Evolutionary conservation across 2,329 filamentous ascomycete species (phyloP).

Genomic region (Penicillium sp.): DNA sequence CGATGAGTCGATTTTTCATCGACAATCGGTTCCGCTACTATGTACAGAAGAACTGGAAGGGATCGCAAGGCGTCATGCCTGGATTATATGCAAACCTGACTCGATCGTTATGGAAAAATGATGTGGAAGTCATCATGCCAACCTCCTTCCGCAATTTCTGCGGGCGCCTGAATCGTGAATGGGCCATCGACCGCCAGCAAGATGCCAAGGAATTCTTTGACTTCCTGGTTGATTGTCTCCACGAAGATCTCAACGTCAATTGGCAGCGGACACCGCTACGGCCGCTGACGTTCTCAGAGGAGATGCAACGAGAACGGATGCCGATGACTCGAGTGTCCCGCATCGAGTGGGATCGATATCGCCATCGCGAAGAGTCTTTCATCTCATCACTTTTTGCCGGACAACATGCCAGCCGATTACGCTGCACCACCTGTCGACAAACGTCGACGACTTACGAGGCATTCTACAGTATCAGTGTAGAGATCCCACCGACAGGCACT

Average conservation of each 20-base stretch:
- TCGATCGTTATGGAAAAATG: constrained; percentile 63
- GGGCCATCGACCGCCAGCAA: constrained; percentile 77
- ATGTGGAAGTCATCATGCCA: constrained; percentile 54
- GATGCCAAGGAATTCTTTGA: constrained; percentile 89
- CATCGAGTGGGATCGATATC: constrained; percentile 74
- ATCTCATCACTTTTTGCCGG: constrained; percentile 79
- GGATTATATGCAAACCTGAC: constrained; percentile 64
- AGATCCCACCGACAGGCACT: constrained; percentile 64
- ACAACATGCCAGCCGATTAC: constrained; percentile 63
- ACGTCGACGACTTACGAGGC: constrained; percentile 69
- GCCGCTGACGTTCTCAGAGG: constrained; percentile 60
- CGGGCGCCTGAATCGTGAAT: constrained; percentile 63
- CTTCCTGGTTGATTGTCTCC: constrained; percentile 77
- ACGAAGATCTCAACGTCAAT: constrained; percentile 79
- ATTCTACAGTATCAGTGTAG: constrained; percentile 71
- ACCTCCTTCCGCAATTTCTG: constrained; percentile 68
- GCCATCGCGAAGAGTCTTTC: constrained; percentile 70
- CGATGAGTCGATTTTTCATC: constrained; percentile 64
- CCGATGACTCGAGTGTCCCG: constrained; percentile 65
- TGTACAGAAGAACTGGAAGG: constrained; percentile 68
- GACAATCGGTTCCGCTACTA: constrained; percentile 61
- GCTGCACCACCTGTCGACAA: constrained; percentile 61
- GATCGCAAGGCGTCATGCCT: constrained; percentile 62
- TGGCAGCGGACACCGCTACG: constrained; percentile 61
- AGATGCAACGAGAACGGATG: constrained; percentile 61